Percentiles rank a stretch among this genome's conserved stretches.
phyloP scores from a whole-genome alignment of 257 asterid genomes.

The Penstemon barbatus region DNA sequence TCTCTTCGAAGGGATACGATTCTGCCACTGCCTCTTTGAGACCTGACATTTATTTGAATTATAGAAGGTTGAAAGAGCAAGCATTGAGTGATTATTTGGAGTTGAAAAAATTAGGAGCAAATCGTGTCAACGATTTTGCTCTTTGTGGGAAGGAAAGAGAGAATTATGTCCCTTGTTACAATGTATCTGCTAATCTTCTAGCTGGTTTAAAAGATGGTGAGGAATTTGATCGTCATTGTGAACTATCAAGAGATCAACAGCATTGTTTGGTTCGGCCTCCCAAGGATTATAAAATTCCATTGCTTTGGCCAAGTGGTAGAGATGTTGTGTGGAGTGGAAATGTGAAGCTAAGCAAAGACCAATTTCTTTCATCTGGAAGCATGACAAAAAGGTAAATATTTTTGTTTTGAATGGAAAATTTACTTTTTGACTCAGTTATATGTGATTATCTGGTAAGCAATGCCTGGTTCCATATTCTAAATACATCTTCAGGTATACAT shows the following conservation, averaged over 20 bases:
- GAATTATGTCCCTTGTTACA: constrained; percentile 89
- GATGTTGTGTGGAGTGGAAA: constrained; percentile 93
- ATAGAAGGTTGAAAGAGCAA: constrained; percentile 75
- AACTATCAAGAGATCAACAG: constrained; percentile 50
- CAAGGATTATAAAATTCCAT: constrained; percentile 85
- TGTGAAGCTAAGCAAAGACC: constrained; percentile 91
- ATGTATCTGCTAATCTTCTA: constrained; percentile 69
- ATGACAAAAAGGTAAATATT: constrained; percentile 87
- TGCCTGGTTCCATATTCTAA: background rate
- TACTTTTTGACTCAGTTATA: constrained; percentile 10
- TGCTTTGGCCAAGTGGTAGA: constrained; percentile 92
- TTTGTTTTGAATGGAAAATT: constrained; percentile 19
- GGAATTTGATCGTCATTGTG: constrained; percentile 93
- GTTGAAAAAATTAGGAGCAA: constrained; percentile 55
- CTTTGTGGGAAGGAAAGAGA: constrained; percentile 91
- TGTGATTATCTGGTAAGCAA: constrained; percentile 4
- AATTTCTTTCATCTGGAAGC: constrained; percentile 97
- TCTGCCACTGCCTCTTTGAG: constrained; percentile 49
- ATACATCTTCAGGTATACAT: background rate
- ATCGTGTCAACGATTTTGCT: constrained; percentile 54
- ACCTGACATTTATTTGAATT: constrained; percentile 51
- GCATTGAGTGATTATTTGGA: constrained; percentile 71
- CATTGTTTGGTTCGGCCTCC: constrained; percentile 93
- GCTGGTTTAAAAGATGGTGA: constrained; percentile 83
- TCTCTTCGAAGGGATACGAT: constrained; percentile 55